Evolutionary conservation across 257 asterid genomes (phyloP), one percentile per base, ranked within the genome.

Genomic region (Ocimum tenuiflorum): DNA sequence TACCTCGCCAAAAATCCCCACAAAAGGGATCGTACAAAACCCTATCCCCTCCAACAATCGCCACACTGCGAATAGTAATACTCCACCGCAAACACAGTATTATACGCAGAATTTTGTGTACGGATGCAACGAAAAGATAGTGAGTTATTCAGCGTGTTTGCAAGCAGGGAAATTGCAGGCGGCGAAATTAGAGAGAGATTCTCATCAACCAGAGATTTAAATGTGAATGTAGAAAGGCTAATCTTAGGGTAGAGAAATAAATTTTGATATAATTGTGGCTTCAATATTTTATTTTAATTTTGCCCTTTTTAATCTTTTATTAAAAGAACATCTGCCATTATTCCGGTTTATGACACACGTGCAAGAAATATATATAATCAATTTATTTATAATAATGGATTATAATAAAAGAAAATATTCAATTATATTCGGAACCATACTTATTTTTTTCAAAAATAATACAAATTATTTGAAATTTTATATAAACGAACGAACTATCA

Each of bases 21-120:
- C 50, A 70, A 69, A 63, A 63, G 68, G 73, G 65, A 78, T 77
- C 72, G 71, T 51, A 52, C 15, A 75, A 75, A 83, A 75, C 86
- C 85, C 88, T 75, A 86, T 71, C 77, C 82, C 70, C 78, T 41
- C 53, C 72, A 68, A 77, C 60, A 76, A 77, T 79, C 76, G 81
- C 79, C 82, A 71, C 75, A 79, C 59, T 42, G 39, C 54, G 50
- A 18, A 51, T 46, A 55, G 10, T 23, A 12, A 70, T 49, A 33
- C 46, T 58, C 46, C 38, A 47, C 41, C 38, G 52, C 73, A 45
- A 55, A 59, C 24, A 73, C 17, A 23, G 5, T 56, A 63, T 31
- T 31, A 2, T 17, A 3, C 38, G 35, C 12, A 46, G 52, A 22
- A 59, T 2, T 65, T 29, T 8, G 7, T 55, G 53, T 41, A 18